Evolutionary conservation across 1,284 basidiomycete species (phyloP).

Genomic region (Ganoderma multipileum): DNA sequence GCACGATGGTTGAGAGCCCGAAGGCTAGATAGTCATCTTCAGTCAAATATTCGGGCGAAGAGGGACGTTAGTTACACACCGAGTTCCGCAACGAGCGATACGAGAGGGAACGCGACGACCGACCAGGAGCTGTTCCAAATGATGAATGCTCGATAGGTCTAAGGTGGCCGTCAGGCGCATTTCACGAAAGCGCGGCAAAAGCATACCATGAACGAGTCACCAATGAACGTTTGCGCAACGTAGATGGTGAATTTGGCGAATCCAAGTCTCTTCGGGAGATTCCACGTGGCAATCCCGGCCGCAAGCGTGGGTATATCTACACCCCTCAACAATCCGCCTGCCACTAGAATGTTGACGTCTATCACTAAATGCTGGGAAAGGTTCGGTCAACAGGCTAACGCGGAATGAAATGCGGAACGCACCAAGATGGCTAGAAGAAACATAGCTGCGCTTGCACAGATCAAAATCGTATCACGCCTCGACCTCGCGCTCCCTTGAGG

Average conservation of each 20-base stretch:
- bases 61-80: slow-evolving; percentile 7
- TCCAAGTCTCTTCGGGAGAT: not conserved
- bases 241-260: slow-evolving; percentile 1
- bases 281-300: not conserved
- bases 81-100: slow-evolving; percentile 7
- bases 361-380: not conserved
- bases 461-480: not conserved
- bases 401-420: not conserved
- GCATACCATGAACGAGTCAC: slow-evolving; percentile 4
- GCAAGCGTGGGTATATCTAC: not conserved
- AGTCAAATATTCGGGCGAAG: not conserved
- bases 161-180: not conserved
- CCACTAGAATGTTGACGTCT: not conserved
- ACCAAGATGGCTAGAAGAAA: slow-evolving; percentile 8
- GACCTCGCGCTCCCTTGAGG: not conserved
- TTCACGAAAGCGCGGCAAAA: not conserved
- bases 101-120: not conserved
- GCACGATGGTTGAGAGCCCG: not conserved
- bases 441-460: not conserved
- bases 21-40: slow-evolving; percentile 2
- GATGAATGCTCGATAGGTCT: slow-evolving; percentile 28
- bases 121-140: slow-evolving; percentile 27
- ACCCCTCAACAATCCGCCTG: slow-evolving; percentile 2
- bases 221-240: slow-evolving; percentile 3
- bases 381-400: not conserved